Percentiles rank a stretch among this genome's conserved stretches.
phyloP scores from a whole-genome alignment of 306 rosid genomes.

The Rubus parviflorus region DNA sequence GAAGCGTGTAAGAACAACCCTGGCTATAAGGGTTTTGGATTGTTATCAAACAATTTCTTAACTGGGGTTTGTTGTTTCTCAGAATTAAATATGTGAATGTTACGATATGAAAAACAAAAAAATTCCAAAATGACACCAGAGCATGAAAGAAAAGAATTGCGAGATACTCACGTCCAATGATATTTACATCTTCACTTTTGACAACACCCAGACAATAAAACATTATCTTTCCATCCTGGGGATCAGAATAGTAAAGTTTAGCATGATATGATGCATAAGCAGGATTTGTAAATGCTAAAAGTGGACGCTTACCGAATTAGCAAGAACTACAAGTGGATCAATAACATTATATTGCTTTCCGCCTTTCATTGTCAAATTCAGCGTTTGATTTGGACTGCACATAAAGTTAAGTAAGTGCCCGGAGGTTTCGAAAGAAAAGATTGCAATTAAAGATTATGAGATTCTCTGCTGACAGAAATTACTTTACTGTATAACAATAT shows the following conservation, averaged over 20 bases:
- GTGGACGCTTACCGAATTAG: constrained; percentile 30
- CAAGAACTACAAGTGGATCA: constrained; percentile 27
- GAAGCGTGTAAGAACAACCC: not conserved
- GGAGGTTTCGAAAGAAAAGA: constrained; percentile 7
- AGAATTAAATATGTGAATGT: not conserved
- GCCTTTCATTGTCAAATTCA: constrained; percentile 78
- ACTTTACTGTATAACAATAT: constrained; percentile 69
- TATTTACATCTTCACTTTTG: constrained; percentile 58
- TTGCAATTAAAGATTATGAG: not conserved
- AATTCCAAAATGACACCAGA: not conserved
- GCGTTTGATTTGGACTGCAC: constrained; percentile 47
- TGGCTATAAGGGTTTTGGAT: not conserved
- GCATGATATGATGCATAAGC: constrained; percentile 1
- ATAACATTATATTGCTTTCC: constrained; percentile 48
- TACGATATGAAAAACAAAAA: not conserved
- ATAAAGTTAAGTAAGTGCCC: constrained; percentile 33
- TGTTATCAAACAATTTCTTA: not conserved
- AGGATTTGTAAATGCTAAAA: constrained; percentile 15
- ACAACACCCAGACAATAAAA: constrained; percentile 53
- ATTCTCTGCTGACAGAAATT: constrained; percentile 22
- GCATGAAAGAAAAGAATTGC: not conserved
- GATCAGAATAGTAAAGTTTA: constrained; percentile 27
- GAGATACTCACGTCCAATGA: constrained; percentile 86
- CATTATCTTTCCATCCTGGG: constrained; percentile 31
- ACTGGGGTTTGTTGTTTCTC: not conserved